phyloP scores from a whole-genome alignment of 768 basidiomycete species.

The Imleria badia region DNA sequence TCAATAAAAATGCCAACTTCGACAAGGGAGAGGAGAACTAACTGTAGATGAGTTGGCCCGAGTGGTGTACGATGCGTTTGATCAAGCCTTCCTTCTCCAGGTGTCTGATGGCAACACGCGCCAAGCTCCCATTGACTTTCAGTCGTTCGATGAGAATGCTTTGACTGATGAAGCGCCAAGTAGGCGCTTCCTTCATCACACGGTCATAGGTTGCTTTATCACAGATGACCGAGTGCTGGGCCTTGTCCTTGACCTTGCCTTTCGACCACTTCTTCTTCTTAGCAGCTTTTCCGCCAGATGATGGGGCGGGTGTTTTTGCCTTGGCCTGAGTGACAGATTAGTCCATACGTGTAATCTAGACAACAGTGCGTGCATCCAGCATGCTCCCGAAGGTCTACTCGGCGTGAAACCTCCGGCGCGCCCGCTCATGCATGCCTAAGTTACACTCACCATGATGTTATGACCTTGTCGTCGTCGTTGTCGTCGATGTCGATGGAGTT shows the following conservation, averaged over 20 bases:
- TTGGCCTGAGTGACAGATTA: constrained; percentile 56
- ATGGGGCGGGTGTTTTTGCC: constrained; percentile 65
- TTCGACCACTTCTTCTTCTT: constrained; percentile 99
- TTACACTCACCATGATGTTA: constrained; percentile 31
- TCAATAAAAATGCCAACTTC: background rate
- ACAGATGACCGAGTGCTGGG: constrained; percentile 91
- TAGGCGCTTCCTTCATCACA: constrained; percentile 97
- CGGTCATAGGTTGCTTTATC: constrained; percentile 93
- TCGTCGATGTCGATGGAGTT: constrained; percentile 25
- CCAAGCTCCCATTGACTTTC: constrained; percentile 94
- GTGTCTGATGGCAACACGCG: constrained; percentile 87
- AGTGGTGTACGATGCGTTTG: constrained; percentile 96
- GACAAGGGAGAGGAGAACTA: constrained; percentile 34
- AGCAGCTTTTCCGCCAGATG: constrained; percentile 79
- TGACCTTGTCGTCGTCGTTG: constrained; percentile 23
- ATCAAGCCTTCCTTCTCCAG: constrained; percentile 93
- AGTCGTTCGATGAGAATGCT: constrained; percentile 98
- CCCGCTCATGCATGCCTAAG: background rate
- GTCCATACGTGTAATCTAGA: constrained; percentile 18
- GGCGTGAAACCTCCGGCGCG: background rate
- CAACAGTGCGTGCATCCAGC: constrained; percentile 23
- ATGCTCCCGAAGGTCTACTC: constrained; percentile 5
- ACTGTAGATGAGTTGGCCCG: constrained; percentile 95
- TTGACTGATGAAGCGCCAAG: constrained; percentile 98
- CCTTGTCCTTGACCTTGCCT: constrained; percentile 99